Base-by-base conservation (phyloP, 2,329 filamentous ascomycete species). In the Grosmannia serpens region DNA sequence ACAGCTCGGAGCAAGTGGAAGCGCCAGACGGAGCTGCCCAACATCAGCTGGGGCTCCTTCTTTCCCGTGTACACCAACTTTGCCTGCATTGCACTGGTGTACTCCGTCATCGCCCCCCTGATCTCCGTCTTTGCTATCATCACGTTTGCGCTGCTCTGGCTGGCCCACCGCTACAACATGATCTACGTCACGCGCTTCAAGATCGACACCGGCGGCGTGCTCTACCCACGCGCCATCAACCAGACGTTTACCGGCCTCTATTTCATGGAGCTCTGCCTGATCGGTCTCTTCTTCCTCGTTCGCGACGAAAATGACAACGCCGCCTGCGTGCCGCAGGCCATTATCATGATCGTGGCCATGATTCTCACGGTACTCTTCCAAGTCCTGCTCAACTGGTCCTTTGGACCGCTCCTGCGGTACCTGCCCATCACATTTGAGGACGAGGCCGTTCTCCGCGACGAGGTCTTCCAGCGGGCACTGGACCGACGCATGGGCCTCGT, bases 1-100 rank as follows among this genome's bases (percentile, higher is more conserved):
- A 99, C 94, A 1, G 81, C 83, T 0, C 77, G 83, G 3, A 83
- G 86, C 68, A 97, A 97, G 72, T 97, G 92, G 84, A 79, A 76
- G 7, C 83, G 94, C 57, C 91, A 96, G 66, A 92, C 89, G 10
- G 84, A 79, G 20, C 77, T 97, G 38, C 84, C 83, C 35, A 82
- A 83, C 55, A 85, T 97, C 62, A 83, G 85, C 58, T 99, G 95
- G 94, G 94, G 94, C 10, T 86, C 85, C 0, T 92, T 95, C 75
- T 99, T 97, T 70, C 94, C 94, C 0, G 86, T 96, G 0, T 99
- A 97, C 71, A 96, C 94, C 58, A 96, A 96, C 68, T 89, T 99
- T 65, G 94, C 91, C 50, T 95, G 89, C 63, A 97, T 99, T 65
- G 91, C 84, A 1, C 71, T 96, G 49, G 86, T 97, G 46, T 99